Percentiles rank a stretch among this genome's conserved stretches.
These are phyloP conservation scores for Solanum gandarillasii DNA, from an alignment of 257 asterid species.

Conservation along the genomic window DNA sequence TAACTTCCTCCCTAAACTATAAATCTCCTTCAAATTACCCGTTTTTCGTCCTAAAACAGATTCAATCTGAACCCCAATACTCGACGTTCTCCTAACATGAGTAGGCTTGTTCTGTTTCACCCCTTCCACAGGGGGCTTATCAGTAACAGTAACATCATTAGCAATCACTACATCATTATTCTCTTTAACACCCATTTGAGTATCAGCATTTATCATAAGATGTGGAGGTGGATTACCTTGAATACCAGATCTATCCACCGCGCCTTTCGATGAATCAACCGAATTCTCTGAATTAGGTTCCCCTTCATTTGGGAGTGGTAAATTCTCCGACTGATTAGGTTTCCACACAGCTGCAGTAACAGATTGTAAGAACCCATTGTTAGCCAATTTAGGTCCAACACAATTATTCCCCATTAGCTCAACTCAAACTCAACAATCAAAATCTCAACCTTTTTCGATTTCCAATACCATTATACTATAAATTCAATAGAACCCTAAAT, in stretches of 20 bases:
- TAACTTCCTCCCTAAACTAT: conserved; percentile 52
- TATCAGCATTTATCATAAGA: conserved; percentile 15
- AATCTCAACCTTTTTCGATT: conserved; percentile 14
- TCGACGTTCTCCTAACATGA: conserved; percentile 40
- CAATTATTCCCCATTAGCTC: conserved; percentile 60
- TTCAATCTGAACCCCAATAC: conserved; percentile 58
- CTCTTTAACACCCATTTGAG: conserved; percentile 1
- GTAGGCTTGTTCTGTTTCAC: conserved; percentile 18
- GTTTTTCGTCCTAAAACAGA: conserved; percentile 66
- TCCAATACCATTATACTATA: neutral
- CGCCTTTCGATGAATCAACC: conserved; percentile 1
- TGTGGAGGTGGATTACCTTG: conserved; percentile 35
- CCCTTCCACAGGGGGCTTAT: conserved; percentile 9
- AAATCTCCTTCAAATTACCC: conserved; percentile 56
- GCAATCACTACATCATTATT: neutral
- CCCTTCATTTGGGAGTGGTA: conserved; percentile 32
- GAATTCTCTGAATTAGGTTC: conserved; percentile 10
- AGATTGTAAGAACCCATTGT: conserved; percentile 67
- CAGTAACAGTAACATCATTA: neutral
- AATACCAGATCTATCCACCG: conserved; percentile 8
- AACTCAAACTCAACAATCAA: neutral
- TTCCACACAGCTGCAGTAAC: conserved; percentile 63
- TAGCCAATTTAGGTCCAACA: conserved; percentile 54
- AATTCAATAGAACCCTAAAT: neutral
- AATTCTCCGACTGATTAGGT: conserved; percentile 34